phyloP scores from a whole-genome alignment of 169 alveolate species.

The Plasmodium cynomolgi region DNA sequence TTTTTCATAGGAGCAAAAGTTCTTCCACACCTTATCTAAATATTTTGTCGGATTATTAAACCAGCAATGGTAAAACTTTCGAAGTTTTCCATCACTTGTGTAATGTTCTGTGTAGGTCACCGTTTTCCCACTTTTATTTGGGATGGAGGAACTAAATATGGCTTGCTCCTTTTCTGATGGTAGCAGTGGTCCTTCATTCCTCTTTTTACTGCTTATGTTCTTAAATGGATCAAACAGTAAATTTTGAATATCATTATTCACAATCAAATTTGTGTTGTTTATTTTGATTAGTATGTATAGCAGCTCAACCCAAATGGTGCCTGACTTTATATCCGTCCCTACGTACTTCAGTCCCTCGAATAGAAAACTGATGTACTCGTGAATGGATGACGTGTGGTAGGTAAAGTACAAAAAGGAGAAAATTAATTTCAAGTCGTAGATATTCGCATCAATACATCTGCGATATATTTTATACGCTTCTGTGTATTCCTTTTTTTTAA shows the following conservation, averaged over 20 bases:
- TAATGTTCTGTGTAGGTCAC: conserved; percentile 45
- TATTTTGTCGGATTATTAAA: conserved; percentile 81
- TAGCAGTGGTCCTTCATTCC: conserved; percentile 21
- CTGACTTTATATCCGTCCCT: conserved; percentile 83
- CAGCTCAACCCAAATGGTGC: conserved; percentile 82
- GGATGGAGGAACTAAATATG: conserved; percentile 67
- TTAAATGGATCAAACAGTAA: conserved; percentile 81
- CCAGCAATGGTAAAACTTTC: conserved; percentile 74
- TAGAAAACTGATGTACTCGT: conserved; percentile 82
- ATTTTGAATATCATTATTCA: conserved; percentile 74
- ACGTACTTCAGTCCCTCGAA: conserved; percentile 76
- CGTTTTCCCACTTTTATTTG: conserved; percentile 18
- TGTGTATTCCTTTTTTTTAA: conserved; percentile 63
- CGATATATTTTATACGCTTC: conserved; percentile 66
- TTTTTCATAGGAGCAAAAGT: conserved; percentile 77
- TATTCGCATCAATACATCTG: conserved; percentile 67
- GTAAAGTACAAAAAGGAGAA: conserved; percentile 78
- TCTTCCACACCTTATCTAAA: conserved; percentile 82
- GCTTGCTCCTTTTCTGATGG: conserved; percentile 82
- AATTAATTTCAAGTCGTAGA: conserved; percentile 55
- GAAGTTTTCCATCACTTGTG: conserved; percentile 48
- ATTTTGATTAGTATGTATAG: conserved; percentile 79
- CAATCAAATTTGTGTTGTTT: conserved; percentile 79
- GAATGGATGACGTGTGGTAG: conserved; percentile 84
- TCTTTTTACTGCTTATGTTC: conserved; percentile 23